A percentile compares a stretch with the other conserved stretches of the same genome.
Conservation (phyloP, 2,329 filamentous ascomycete species). For the Ceratocystis albifundus region DNA sequence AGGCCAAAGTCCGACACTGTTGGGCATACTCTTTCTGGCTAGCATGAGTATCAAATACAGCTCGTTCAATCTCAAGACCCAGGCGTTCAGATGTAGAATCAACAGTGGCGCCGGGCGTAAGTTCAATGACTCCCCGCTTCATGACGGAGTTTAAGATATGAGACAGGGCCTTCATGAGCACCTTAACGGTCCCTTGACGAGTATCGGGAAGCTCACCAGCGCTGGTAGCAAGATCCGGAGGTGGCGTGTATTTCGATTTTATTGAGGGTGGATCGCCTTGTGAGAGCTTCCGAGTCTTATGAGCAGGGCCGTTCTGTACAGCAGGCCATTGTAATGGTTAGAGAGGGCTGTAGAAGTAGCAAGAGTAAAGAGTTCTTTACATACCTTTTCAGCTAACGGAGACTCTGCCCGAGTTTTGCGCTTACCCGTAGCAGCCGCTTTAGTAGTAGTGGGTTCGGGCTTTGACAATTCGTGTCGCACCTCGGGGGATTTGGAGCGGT, state of each 20-base stretch:
- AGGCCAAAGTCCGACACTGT: slow-evolving; percentile 64
- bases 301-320: slow-evolving; percentile 31
- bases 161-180: slow-evolving; percentile 57
- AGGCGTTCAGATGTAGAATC: slow-evolving; percentile 57
- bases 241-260: slow-evolving; percentile 37
- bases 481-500: slow-evolving; percentile 24
- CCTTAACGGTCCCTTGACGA: slow-evolving; percentile 58
- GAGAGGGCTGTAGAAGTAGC: not conserved
- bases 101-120: slow-evolving; percentile 52
- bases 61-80: slow-evolving; percentile 69
- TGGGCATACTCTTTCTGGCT: slow-evolving; percentile 42
- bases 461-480: slow-evolving; percentile 35
- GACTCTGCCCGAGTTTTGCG: slow-evolving; percentile 48
- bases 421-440: slow-evolving; percentile 37
- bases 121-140: slow-evolving; percentile 50
- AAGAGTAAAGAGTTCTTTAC: slow-evolving; percentile 19
- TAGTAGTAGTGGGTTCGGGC: slow-evolving; percentile 34
- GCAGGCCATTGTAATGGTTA: not conserved
- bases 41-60: slow-evolving; percentile 46
- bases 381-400: slow-evolving; percentile 44
- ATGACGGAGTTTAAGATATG: slow-evolving; percentile 55
- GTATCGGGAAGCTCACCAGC: slow-evolving; percentile 47
- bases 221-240: slow-evolving; percentile 40
- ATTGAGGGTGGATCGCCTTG: slow-evolving; percentile 36
- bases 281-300: slow-evolving; percentile 46